These are phyloP conservation scores for Aethionema arabicum DNA, from an alignment of 345 rosid species.

Conservation along the genomic window DNA sequence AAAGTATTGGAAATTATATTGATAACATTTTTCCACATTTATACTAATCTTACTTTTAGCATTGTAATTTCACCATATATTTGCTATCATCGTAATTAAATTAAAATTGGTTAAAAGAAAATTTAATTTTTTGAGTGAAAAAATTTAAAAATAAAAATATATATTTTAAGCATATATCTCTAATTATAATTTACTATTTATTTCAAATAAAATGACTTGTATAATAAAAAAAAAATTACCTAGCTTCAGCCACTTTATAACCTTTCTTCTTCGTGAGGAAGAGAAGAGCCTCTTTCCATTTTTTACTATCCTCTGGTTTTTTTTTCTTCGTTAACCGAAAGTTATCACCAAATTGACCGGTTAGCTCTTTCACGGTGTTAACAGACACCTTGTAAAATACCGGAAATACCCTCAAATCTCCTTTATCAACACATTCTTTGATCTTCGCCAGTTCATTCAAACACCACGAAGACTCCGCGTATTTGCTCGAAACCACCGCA, in stretches of 20 bases:
- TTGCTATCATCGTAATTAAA: no score
- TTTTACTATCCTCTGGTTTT: not conserved
- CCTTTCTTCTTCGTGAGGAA: not conserved
- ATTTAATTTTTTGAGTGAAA: no score
- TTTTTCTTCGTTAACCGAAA: not conserved
- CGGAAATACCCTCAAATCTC: conserved; percentile 6
- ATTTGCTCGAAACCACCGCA: conserved; percentile 24
- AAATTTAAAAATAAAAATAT: no score
- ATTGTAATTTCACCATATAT: no score
- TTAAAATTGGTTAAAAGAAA: no score
- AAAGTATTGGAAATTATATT: no score
- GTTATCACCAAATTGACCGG: conserved; percentile 1
- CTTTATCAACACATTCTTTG: not conserved
- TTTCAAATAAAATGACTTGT: no score
- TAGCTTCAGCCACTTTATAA: not conserved
- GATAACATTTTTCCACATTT: no score
- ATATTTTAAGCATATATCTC: no score
- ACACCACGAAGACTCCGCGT: not conserved
- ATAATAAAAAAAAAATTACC: not conserved
- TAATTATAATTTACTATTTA: no score
- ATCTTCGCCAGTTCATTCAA: conserved; percentile 18
- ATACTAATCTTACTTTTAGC: no score
- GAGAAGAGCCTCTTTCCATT: not conserved
- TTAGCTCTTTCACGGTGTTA: not conserved
- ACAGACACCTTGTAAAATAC: conserved; percentile 17